Evolutionary conservation across 2,329 filamentous ascomycete species (phyloP).

Genomic region (Colletotrichum noveboracense): DNA sequence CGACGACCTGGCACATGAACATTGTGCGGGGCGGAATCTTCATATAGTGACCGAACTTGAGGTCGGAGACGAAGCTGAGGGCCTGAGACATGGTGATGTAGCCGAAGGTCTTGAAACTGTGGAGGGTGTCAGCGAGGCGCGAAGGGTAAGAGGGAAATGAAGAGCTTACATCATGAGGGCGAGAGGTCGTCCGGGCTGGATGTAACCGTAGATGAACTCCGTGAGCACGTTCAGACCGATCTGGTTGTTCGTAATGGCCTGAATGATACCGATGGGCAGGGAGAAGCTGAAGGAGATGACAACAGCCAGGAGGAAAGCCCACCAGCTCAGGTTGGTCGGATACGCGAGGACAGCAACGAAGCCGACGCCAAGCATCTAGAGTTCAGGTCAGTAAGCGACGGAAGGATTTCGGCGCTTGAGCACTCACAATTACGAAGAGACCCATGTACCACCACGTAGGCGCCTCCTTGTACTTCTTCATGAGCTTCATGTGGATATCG

Average conservation of each 20-base stretch:
- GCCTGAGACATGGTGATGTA: conserved; percentile 71
- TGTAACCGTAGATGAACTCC: conserved; percentile 77
- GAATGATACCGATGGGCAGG: conserved; percentile 72
- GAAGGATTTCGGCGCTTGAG: background rate
- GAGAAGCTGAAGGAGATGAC: conserved; percentile 68
- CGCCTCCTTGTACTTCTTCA: conserved; percentile 67
- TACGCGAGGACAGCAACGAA: conserved; percentile 63
- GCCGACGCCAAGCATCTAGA: conserved; percentile 57
- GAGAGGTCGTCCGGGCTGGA: conserved; percentile 73
- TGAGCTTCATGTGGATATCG: conserved; percentile 69
- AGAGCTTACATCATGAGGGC: conserved; percentile 70
- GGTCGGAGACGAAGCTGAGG: conserved; percentile 67
- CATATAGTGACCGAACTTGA: conserved; percentile 79
- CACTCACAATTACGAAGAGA: conserved; percentile 58
- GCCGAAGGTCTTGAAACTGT: conserved; percentile 66
- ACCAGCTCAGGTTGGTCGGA: conserved; percentile 73
- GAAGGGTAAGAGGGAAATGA: no score
- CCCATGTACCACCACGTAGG: conserved; percentile 69
- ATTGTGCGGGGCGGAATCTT: conserved; percentile 70
- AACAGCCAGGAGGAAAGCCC: conserved; percentile 73
- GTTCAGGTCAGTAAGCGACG: background rate
- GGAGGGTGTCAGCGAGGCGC: conserved; percentile 21
- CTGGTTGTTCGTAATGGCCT: conserved; percentile 73
- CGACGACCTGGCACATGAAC: conserved; percentile 70
- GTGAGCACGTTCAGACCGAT: conserved; percentile 78